Evolutionary conservation across 345 rosid species (phyloP).

Genomic region (Cardamine occulta): DNA sequence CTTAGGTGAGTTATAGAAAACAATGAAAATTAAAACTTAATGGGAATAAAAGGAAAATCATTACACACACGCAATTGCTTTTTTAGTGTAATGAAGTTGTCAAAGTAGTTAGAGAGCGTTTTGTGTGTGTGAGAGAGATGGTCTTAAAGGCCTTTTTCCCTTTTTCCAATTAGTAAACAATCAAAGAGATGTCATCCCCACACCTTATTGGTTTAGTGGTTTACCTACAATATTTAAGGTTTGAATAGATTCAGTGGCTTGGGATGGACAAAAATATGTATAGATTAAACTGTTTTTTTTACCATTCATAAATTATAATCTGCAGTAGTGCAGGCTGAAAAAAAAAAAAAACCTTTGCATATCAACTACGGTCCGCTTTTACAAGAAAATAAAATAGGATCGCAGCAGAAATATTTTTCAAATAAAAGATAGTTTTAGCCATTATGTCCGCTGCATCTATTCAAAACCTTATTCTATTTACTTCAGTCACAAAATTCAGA

Average conservation of each 20-base stretch:
- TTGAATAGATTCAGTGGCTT: no score
- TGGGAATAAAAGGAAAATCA: constrained; percentile 26
- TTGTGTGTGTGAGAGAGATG: constrained; percentile 31
- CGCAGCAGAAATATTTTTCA: no score
- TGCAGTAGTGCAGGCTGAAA: no score
- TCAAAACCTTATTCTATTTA: background rate
- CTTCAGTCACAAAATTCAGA: background rate
- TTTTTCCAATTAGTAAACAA: constrained; percentile 36
- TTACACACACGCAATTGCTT: constrained; percentile 30
- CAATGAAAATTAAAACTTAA: constrained; percentile 3
- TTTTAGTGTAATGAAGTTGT: constrained; percentile 47
- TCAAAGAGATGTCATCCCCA: constrained; percentile 36
- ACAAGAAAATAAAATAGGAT: no score
- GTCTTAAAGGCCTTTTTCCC: constrained; percentile 23
- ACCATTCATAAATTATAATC: no score
- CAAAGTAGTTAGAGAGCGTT: constrained; percentile 45
- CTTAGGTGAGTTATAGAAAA: constrained; percentile 6
- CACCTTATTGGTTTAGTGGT: constrained; percentile 28
- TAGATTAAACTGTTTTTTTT: no score
- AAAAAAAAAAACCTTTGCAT: no score
- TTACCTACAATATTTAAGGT: background rate
- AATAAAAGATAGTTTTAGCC: no score
- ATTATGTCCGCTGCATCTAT: no score
- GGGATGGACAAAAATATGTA: no score
- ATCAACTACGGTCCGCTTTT: no score